Conservation (phyloP, 2,329 filamentous ascomycete genomes). For the Penicillium corylophilum region DNA sequence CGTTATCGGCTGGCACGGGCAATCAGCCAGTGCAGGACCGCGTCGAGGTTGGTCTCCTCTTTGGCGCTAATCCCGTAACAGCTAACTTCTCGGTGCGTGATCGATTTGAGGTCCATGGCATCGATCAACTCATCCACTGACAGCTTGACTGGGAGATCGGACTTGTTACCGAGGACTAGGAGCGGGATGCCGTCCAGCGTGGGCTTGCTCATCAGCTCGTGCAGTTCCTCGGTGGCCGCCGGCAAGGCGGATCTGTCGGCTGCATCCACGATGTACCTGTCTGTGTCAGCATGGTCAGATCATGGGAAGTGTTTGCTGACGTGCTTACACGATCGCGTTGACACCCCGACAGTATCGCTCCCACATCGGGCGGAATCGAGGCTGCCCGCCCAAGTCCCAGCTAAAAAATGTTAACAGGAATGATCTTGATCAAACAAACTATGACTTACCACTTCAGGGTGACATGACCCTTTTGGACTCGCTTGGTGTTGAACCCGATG, state of each 20-base stretch:
- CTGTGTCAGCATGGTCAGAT: not conserved
- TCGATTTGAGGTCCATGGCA: conserved; percentile 80
- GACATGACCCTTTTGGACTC: conserved; percentile 95
- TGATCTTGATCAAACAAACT: conserved; percentile 1
- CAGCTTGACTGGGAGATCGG: conserved; percentile 85
- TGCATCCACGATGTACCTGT: conserved; percentile 90
- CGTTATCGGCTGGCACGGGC: conserved; percentile 72
- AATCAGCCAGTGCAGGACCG: conserved; percentile 94
- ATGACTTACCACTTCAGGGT: conserved; percentile 80
- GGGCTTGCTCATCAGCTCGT: conserved; percentile 80
- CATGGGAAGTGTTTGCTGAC: not conserved
- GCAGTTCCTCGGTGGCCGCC: conserved; percentile 87
- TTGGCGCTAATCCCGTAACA: conserved; percentile 99
- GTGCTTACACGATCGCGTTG: conserved; percentile 81
- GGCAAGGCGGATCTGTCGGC: conserved; percentile 79
- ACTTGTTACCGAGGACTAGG: conserved; percentile 95
- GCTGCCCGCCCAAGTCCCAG: conserved; percentile 97
- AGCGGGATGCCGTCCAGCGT: conserved; percentile 86
- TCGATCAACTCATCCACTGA: conserved; percentile 96
- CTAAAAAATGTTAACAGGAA: conserved; percentile 40
- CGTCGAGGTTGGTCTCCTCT: conserved; percentile 97
- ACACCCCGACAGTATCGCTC: conserved; percentile 97
- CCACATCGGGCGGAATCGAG: conserved; percentile 98
- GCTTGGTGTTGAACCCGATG: conserved; percentile 99
- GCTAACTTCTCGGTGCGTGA: conserved; percentile 90